Percentiles rank a stretch among this genome's conserved stretches.
phyloP scores from a whole-genome alignment of 495 filamentous ascomycete genomes.

The Cladorrhinum samala region DNA sequence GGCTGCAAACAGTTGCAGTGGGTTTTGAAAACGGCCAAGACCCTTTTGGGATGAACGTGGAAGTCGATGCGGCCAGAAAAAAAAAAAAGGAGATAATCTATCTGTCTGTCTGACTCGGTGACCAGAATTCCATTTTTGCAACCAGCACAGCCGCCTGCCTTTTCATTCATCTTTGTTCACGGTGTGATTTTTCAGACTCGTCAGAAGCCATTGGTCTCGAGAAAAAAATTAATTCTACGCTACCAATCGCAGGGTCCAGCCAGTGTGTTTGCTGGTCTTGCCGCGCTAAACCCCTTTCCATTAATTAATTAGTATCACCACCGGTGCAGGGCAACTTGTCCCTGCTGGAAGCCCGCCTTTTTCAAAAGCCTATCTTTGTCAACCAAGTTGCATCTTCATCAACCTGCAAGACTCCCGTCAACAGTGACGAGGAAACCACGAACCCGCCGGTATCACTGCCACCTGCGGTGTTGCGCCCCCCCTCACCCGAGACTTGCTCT shows the following conservation, averaged over 20 bases:
- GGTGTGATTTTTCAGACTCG: too few relatives aligned
- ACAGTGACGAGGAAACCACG: neutral
- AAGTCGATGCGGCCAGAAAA: too few relatives aligned
- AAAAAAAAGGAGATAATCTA: too few relatives aligned
- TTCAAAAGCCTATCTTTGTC: slow-evolving; percentile 3
- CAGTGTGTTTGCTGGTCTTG: neutral
- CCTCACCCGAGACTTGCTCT: neutral
- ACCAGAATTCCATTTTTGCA: neutral
- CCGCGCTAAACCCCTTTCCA: slow-evolving; percentile 13
- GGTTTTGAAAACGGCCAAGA: slow-evolving; percentile 1
- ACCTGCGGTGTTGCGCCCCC: neutral
- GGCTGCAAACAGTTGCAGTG: neutral
- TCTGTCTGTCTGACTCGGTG: slow-evolving; percentile 4
- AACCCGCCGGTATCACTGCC: too few relatives aligned
- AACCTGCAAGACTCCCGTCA: neutral
- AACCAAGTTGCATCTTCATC: neutral
- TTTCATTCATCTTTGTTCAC: neutral
- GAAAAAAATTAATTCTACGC: too few relatives aligned
- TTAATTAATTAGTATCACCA: slow-evolving; percentile 13
- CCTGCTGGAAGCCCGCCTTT: slow-evolving; percentile 9
- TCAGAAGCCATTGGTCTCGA: too few relatives aligned
- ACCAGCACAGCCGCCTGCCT: neutral
- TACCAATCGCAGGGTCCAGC: neutral
- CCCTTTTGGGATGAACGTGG: neutral
- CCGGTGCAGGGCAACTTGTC: slow-evolving; percentile 6